Conservation (phyloP, 768 basidiomycete genomes). For the Glaciozyma martinii region DNA sequence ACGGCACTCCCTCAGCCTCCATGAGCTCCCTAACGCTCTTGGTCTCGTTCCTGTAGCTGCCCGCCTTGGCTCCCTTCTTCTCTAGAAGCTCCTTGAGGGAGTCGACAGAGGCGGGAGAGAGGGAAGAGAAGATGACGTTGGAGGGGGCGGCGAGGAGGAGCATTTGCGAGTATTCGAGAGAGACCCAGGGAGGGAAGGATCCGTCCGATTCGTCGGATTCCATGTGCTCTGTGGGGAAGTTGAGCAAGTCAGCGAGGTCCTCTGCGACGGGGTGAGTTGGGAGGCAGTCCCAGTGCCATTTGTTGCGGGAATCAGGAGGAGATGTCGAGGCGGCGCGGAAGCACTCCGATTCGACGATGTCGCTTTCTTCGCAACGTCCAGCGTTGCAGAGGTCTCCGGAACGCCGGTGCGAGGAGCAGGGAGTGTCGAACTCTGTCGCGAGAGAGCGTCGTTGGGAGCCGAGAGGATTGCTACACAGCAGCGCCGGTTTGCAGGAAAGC, state of each 20-base stretch:
- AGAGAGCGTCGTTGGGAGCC: too few relatives aligned
- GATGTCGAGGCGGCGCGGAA: not conserved
- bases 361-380: not conserved
- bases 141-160: conserved; percentile 47
- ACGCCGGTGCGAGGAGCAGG: not conserved
- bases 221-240: conserved; percentile 65
- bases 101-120: conserved; percentile 60
- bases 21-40: conserved; percentile 56
- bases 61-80: conserved; percentile 37
- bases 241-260: not conserved
- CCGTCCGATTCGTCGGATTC: conserved; percentile 78
- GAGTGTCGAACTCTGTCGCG: too few relatives aligned
- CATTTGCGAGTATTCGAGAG: conserved; percentile 61
- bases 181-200: conserved; percentile 65
- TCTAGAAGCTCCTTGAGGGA: conserved; percentile 44
- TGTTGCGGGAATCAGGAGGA: not conserved
- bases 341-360: too few relatives aligned
- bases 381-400: not conserved
- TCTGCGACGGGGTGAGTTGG: not conserved
- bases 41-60: conserved; percentile 45
- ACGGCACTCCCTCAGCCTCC: conserved; percentile 39
- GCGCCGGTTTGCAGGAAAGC: not conserved
- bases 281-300: too few relatives aligned
- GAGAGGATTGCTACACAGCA: not conserved
- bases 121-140: conserved; percentile 71